Evolutionary conservation across 1,139 yeast species (phyloP), one percentile per base, ranked within the genome.

Genomic region (Nakaseomyces nivariensis): DNA sequence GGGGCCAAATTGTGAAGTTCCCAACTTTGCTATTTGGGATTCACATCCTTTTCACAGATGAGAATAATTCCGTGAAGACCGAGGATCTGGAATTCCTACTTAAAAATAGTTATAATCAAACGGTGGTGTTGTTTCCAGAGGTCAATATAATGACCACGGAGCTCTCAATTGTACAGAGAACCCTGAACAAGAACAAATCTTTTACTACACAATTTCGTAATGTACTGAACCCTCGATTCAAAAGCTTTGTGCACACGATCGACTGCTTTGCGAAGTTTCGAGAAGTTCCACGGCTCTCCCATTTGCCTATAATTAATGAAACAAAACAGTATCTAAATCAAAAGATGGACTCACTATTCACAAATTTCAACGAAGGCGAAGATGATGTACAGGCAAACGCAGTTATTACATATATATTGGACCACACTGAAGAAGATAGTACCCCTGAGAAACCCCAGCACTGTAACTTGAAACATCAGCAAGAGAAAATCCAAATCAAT

Each of bases 181-280:
- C 73, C 43, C 73, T 81, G 52, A 69, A 77, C 33, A 73, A 74
- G 43, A 74, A 74, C 54, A 79, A 72, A 58, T 78, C 71, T 50
- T 67, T 80, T 43, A 56, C 58, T 4, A 85, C 88, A 0, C 60
- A 60, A 26, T 72, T 80, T 32, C 65, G 73, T 11, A 70, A 82
- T 54, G 66, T 82, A 4, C 65, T 85, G n/a, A 83, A 84, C 58
- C 92, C 92, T 1, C 66, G 92, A 52, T 82, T 77, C 59, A 55
- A 54, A 44, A 64, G 59, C 48, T 70, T 68, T 60, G 66, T 74
- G 79, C 6, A 76, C 75, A 5, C 71, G 72, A 50, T 73, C 67
- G 54, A 77, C 75, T 57, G 75, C 76, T 37, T 69, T 81, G 38
- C 68, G 72, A 9, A 74, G 74, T 33, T 70, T 77, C 33, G 71